phyloP scores from a whole-genome alignment of 192 early-diverging fungal species.

The Gamsiella multidivaricata region DNA sequence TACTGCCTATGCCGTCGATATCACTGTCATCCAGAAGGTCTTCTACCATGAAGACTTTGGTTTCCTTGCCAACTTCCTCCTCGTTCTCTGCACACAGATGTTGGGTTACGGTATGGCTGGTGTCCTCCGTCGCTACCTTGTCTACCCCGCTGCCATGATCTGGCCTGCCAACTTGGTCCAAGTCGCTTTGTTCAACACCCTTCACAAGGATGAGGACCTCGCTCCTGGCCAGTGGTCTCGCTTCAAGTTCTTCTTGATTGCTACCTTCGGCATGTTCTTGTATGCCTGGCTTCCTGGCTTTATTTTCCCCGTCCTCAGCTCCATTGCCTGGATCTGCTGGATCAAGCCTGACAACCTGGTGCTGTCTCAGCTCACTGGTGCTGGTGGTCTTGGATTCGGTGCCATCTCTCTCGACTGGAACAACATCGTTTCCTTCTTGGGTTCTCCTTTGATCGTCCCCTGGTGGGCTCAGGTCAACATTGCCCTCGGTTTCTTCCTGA shows the following conservation, averaged over 20 bases:
- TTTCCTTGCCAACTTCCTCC: slow-evolving; percentile 61
- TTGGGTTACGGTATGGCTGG: slow-evolving; percentile 77
- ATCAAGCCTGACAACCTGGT: slow-evolving; percentile 29
- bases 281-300: slow-evolving; percentile 51
- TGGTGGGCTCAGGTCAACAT: slow-evolving; percentile 73
- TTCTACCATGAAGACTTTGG: slow-evolving; percentile 67
- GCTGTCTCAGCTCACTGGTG: slow-evolving; percentile 58
- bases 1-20: slow-evolving; percentile 69
- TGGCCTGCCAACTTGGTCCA: slow-evolving; percentile 86
- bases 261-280: slow-evolving; percentile 53
- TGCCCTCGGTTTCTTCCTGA: slow-evolving; percentile 67
- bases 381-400: slow-evolving; percentile 74
- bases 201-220: slow-evolving; percentile 57
- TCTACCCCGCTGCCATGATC: slow-evolving; percentile 86
- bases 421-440: slow-evolving; percentile 53
- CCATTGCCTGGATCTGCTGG: slow-evolving; percentile 50
- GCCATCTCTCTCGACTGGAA: slow-evolving; percentile 81
- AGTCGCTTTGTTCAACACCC: slow-evolving; percentile 59
- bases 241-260: slow-evolving; percentile 54
- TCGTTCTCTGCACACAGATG: slow-evolving; percentile 69
- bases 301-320: slow-evolving; percentile 55
- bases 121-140: slow-evolving; percentile 80
- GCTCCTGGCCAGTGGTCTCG: slow-evolving; percentile 60
- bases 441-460: slow-evolving; percentile 49
- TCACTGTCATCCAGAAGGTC: slow-evolving; percentile 64